Conservation (phyloP, 306 rosid species). For the Fagus sylvatica region DNA sequence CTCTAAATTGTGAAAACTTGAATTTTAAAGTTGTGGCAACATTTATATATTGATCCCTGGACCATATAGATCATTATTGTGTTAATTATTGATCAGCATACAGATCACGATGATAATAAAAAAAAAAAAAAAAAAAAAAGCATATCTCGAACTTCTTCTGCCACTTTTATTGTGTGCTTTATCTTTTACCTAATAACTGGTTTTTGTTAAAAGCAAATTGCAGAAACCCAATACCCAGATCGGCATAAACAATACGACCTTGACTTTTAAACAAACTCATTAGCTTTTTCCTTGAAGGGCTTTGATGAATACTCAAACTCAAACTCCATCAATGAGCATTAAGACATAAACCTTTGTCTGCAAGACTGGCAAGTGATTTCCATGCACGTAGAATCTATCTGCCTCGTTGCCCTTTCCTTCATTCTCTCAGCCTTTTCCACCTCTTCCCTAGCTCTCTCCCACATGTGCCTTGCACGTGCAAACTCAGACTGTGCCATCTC, state of each 20-base stretch:
- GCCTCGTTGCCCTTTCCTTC: constrained; percentile 68
- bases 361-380: constrained; percentile 98
- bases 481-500: constrained; percentile 95
- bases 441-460: constrained; percentile 94
- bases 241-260: background rate
- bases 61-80: background rate
- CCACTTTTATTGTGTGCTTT: background rate
- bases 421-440: constrained; percentile 79
- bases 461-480: constrained; percentile 79
- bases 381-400: constrained; percentile 77
- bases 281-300: background rate
- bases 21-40: background rate
- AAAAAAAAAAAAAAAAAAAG: background rate
- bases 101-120: background rate
- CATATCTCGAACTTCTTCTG: background rate
- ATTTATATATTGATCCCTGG: background rate
- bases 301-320: background rate
- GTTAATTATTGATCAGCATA: background rate
- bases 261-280: background rate
- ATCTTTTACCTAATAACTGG: background rate
- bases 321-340: background rate
- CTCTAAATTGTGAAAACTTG: background rate
- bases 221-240: constrained; percentile 8
- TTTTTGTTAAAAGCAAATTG: background rate
- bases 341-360: constrained; percentile 82